Evolutionary conservation across 352 stramenopile genomes (phyloP).

Genomic region (Phytophthora pluvialis): DNA sequence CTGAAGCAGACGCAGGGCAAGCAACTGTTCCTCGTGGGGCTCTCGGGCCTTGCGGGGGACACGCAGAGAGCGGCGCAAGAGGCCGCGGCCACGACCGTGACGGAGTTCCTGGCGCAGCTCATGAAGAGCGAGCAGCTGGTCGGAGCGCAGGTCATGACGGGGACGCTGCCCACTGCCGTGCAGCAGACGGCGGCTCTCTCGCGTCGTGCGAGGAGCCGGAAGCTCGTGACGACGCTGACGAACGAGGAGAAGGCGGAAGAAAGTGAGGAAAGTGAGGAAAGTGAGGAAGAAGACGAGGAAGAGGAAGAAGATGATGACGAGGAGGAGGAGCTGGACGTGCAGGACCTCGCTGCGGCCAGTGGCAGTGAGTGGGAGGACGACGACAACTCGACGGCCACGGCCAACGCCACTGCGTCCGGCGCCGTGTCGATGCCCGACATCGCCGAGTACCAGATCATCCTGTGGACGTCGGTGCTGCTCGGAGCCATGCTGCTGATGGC

Average conservation of each 20-base stretch:
- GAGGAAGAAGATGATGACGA: slow-evolving; percentile 20
- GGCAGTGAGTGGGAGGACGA: slow-evolving; percentile 30
- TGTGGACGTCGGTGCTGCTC: slow-evolving; percentile 81
- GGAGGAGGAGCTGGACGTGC: slow-evolving; percentile 20
- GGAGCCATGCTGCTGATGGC: slow-evolving; percentile 52
- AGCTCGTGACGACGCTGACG: slow-evolving; percentile 26
- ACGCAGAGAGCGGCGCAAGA: slow-evolving; percentile 39
- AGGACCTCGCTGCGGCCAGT: slow-evolving; percentile 29
- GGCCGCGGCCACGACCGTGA: slow-evolving; percentile 33
- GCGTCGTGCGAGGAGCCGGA: slow-evolving; percentile 30
- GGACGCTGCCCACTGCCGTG: slow-evolving; percentile 21
- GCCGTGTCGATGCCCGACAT: slow-evolving; percentile 66
- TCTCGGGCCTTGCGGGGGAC: slow-evolving; percentile 30
- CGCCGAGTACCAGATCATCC: slow-evolving; percentile 80
- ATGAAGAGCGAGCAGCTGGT: slow-evolving; percentile 35
- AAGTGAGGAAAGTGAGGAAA: slow-evolving; percentile 9
- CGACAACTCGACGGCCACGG: slow-evolving; percentile 26
- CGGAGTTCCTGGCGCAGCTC: slow-evolving; percentile 48
- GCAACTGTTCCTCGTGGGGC: slow-evolving; percentile 44
- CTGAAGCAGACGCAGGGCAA: slow-evolving; percentile 31
- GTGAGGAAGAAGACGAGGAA: slow-evolving; percentile 19
- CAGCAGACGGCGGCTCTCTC: slow-evolving; percentile 35
- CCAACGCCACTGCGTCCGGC: slow-evolving; percentile 36
- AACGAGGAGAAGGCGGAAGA: slow-evolving; percentile 18
- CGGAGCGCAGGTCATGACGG: slow-evolving; percentile 50